Evolutionary conservation across 2,329 filamentous ascomycete genomes (phyloP).

Genomic region (Rugonectria rugulosa): DNA sequence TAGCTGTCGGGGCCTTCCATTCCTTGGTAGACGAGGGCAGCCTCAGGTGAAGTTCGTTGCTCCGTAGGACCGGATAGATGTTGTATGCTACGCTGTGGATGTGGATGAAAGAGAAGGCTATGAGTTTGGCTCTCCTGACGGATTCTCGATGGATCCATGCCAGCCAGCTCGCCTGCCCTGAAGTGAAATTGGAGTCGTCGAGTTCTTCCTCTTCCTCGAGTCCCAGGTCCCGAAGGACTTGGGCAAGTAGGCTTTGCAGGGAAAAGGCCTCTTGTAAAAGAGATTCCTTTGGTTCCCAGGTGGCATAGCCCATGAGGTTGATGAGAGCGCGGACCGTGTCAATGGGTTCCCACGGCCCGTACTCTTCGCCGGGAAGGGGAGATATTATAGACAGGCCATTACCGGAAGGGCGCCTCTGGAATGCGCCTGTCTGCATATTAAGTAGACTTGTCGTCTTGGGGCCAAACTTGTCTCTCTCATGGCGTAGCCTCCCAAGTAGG

Average conservation of each 20-base stretch:
- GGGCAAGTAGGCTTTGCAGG: slow-evolving; percentile 43
- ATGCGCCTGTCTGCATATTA: background rate
- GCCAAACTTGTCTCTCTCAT: slow-evolving; percentile 31
- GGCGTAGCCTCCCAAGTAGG: slow-evolving; percentile 40
- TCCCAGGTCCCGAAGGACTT: slow-evolving; percentile 45
- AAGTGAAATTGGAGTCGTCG: background rate
- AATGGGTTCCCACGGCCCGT: slow-evolving; percentile 39
- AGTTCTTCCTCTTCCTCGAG: slow-evolving; percentile 37
- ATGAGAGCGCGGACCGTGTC: slow-evolving; percentile 46
- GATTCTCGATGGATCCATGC: slow-evolving; percentile 45
- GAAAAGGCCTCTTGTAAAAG: slow-evolving; percentile 46
- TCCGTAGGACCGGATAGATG: slow-evolving; percentile 46
- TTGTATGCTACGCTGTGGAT: slow-evolving; percentile 50
- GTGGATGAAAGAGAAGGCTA: slow-evolving; percentile 49
- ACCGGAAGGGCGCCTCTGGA: background rate
- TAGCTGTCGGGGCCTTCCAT: slow-evolving; percentile 44
- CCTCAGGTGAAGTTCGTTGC: slow-evolving; percentile 46
- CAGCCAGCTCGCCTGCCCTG: slow-evolving; percentile 33
- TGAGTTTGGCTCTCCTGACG: slow-evolving; percentile 44
- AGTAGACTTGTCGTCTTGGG: slow-evolving; percentile 38
- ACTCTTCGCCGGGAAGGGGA: background rate
- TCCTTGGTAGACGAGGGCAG: slow-evolving; percentile 47
- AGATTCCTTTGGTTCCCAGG: slow-evolving; percentile 45
- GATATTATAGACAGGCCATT: background rate
- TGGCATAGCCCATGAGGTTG: slow-evolving; percentile 48